Percentiles rank a stretch among this genome's conserved stretches.
Evolutionary conservation across 257 asterid genomes (phyloP).

Genomic region (Solanum microdontum): DNA sequence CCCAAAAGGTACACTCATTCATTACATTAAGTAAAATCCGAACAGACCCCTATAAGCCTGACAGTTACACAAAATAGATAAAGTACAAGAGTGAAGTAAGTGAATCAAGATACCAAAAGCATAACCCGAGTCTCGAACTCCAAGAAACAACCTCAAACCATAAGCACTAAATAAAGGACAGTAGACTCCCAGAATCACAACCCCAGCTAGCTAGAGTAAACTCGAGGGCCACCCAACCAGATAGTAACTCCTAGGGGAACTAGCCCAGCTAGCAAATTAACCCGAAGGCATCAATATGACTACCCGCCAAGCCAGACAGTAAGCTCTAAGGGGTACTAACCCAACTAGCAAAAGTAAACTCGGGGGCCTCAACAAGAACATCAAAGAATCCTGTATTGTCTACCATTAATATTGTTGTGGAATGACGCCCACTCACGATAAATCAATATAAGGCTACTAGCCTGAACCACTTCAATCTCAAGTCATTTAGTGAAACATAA

Average conservation of each 20-base stretch:
- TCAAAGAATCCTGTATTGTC: no score
- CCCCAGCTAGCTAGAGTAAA: neutral
- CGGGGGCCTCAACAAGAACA: neutral
- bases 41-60: no score
- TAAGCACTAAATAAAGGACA: neutral
- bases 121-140: neutral
- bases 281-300: neutral
- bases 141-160: neutral
- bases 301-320: neutral
- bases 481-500: neutral
- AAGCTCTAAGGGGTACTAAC: neutral
- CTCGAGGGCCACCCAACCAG: neutral
- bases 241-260: neutral
- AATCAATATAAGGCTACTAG: neutral
- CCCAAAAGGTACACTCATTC: neutral
- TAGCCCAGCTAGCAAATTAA: neutral
- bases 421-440: neutral
- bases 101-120: neutral
- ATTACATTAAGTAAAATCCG: neutral
- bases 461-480: neutral
- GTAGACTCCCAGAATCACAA: neutral
- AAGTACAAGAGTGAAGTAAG: neutral
- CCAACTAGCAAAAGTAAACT: neutral
- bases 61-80: neutral
- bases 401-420: neutral